phyloP scores from a whole-genome alignment of 805 yeast species.

The Zygosaccharomyces lentus region DNA sequence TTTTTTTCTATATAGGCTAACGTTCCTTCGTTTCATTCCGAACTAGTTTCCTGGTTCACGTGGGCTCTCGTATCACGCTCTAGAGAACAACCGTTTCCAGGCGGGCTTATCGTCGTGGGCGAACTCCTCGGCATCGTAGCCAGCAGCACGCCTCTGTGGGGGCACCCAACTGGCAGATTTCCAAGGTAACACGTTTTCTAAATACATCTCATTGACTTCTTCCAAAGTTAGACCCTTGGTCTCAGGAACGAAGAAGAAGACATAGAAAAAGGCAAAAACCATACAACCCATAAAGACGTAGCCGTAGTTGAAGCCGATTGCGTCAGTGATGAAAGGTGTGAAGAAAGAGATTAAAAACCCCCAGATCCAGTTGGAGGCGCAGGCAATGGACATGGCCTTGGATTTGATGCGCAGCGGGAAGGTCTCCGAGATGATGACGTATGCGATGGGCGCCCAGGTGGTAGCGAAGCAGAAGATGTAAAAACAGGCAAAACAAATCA shows the following conservation, averaged over 20 bases:
- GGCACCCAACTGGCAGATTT: constrained; percentile 52
- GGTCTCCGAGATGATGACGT: constrained; percentile 63
- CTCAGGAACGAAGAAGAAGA: constrained; percentile 68
- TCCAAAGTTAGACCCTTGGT: constrained; percentile 80
- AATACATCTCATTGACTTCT: constrained; percentile 67
- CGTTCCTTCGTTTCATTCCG: too few species aligned
- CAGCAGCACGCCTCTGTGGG: constrained; percentile 37
- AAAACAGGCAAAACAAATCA: constrained; percentile 70
- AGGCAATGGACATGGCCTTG: constrained; percentile 55
- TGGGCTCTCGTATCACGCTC: constrained; percentile 4
- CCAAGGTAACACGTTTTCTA: constrained; percentile 43
- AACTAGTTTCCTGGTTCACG: too few species aligned
- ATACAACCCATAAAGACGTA: constrained; percentile 59
- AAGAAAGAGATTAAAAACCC: constrained; percentile 65
- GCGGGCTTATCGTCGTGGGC: constrained; percentile 31
- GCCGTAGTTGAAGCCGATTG: constrained; percentile 70
- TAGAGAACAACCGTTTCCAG: constrained; percentile 27
- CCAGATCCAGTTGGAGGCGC: constrained; percentile 66
- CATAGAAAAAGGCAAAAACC: constrained; percentile 57
- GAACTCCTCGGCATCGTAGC: constrained; percentile 28
- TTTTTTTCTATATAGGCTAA: too few species aligned
- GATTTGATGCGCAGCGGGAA: constrained; percentile 70
- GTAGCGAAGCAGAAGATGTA: constrained; percentile 72
- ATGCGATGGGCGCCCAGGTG: constrained; percentile 74
- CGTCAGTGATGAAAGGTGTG: constrained; percentile 67